Evolutionary conservation across 345 rosid species (phyloP).

Genomic region (Carallia pectinifolia): DNA sequence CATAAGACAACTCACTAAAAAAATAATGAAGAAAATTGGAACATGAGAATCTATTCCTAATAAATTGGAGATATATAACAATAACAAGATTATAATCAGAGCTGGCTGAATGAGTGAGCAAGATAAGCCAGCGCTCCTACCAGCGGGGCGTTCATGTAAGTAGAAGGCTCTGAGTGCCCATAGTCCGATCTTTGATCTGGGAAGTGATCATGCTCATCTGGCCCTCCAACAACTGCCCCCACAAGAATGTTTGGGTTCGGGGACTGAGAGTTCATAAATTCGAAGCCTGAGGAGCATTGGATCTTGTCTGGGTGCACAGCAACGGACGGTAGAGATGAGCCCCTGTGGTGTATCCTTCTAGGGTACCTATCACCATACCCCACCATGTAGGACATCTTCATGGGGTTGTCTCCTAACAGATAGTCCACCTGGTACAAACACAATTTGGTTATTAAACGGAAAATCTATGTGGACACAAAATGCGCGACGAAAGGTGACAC

Average conservation of each 20-base stretch:
- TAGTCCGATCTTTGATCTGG: slow-evolving; percentile 30
- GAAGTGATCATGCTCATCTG: slow-evolving; percentile 25
- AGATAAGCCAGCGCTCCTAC: slow-evolving; percentile 29
- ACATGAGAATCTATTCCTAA: neutral
- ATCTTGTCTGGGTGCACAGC: slow-evolving; percentile 24
- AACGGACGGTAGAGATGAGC: slow-evolving; percentile 25
- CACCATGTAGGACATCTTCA: slow-evolving; percentile 34
- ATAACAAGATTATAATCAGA: slow-evolving; percentile 20
- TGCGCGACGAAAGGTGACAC: too few relatives aligned
- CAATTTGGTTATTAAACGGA: neutral
- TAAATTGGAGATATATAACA: neutral
- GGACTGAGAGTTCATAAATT: slow-evolving; percentile 19
- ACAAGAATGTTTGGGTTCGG: slow-evolving; percentile 30
- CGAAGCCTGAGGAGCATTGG: slow-evolving; percentile 23
- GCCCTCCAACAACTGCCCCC: slow-evolving; percentile 30
- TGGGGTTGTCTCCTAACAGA: slow-evolving; percentile 31
- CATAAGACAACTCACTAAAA: neutral
- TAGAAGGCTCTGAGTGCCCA: slow-evolving; percentile 30
- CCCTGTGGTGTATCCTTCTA: slow-evolving; percentile 31
- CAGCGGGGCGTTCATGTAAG: slow-evolving; percentile 26
- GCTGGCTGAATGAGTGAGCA: slow-evolving; percentile 87
- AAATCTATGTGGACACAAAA: too few relatives aligned
- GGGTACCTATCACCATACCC: slow-evolving; percentile 30
- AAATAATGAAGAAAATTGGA: neutral
- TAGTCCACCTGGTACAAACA: slow-evolving; percentile 22